Base-by-base conservation (phyloP, 768 basidiomycete genomes). In the Termitomyces sp. region DNA sequence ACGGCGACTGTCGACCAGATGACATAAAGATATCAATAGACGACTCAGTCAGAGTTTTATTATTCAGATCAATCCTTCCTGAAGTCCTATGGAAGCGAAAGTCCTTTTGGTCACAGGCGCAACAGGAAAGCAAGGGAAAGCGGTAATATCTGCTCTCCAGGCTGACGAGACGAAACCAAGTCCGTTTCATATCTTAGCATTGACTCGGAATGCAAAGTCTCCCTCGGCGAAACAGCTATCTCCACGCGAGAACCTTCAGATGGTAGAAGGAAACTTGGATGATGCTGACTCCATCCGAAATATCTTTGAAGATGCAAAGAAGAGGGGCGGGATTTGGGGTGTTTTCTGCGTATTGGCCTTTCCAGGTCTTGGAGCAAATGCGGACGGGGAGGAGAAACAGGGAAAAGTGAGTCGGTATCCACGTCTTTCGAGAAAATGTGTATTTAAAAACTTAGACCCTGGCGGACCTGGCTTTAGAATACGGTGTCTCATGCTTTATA, bases 331-430 rank as follows among this genome's bases (percentile, higher is more conserved):
- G 0, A 62, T 77, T 10, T 77, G 71, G 71, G 77, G 75, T 12
- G 75, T 77, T 4, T 77, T 72, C 55, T 69, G 71, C 32, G 72
- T 70, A 30, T 66, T 76, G 1, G 72, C 71, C 7, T 77, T 70
- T 57, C 75, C 76, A 0, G 77, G 77, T 12, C 69, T 77, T 14
- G 75, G 76, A 16, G 73, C 70, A 3, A 69, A 70, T 54, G 73
- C 72, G 12, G 70, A 73, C 33, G 73, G 70, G 3, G 74, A 76
- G 49, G 72, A 73, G 58, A 65, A 61, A 28, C 77, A 77, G 54
- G 77, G 77, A 18, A 77, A 71, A 66, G 77, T 75, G 36, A 40
- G 69, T 64, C 6, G 7, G 16, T 26, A 4, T 53, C 7, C 38
- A 12, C 4, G n/a, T 53, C 35, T 28, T 42, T n/a, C 7, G 7